These are phyloP conservation scores for Annulohypoxylon bovei DNA, from an alignment of 495 filamentous ascomycete genomes.

Conservation along the genomic window DNA sequence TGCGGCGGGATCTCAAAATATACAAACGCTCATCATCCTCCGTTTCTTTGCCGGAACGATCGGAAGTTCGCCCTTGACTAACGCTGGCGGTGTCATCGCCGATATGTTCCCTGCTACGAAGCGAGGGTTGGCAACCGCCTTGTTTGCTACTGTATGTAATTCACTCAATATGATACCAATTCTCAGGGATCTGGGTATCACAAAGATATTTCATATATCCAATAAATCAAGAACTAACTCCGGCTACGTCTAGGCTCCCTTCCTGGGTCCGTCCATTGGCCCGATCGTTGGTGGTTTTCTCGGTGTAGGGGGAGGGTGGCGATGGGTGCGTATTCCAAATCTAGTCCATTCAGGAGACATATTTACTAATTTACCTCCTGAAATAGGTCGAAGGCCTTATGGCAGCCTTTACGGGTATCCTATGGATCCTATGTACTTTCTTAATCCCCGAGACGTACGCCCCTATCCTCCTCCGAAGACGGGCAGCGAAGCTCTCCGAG, in stretches of 20 bases:
- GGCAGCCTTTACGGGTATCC: slow-evolving; percentile 73
- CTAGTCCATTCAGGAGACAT: not conserved
- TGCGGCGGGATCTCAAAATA: slow-evolving; percentile 68
- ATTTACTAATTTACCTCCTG: not conserved
- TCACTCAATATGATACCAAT: not conserved
- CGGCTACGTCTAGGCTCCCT: slow-evolving; percentile 59
- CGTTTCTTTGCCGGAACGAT: slow-evolving; percentile 85
- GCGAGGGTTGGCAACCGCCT: slow-evolving; percentile 69
- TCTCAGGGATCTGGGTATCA: not conserved
- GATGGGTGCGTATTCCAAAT: slow-evolving; percentile 58
- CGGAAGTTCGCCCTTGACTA: slow-evolving; percentile 77
- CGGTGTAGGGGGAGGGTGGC: slow-evolving; percentile 68
- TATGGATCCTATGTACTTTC: slow-evolving; percentile 70
- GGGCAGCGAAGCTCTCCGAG: slow-evolving; percentile 72
- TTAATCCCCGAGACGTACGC: slow-evolving; percentile 87
- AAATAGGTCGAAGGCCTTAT: slow-evolving; percentile 63
- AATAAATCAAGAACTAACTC: not conserved
- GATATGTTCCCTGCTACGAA: slow-evolving; percentile 75
- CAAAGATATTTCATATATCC: not conserved
- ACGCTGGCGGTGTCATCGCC: slow-evolving; percentile 77
- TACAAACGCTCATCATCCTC: slow-evolving; percentile 72
- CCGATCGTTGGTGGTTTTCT: slow-evolving; percentile 70
- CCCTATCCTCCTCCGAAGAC: slow-evolving; percentile 72
- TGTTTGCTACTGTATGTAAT: slow-evolving; percentile 64
- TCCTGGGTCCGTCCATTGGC: slow-evolving; percentile 72